These are phyloP conservation scores for Deinandra increscens DNA, from an alignment of 129 eudicot species.

Conservation along the genomic window DNA sequence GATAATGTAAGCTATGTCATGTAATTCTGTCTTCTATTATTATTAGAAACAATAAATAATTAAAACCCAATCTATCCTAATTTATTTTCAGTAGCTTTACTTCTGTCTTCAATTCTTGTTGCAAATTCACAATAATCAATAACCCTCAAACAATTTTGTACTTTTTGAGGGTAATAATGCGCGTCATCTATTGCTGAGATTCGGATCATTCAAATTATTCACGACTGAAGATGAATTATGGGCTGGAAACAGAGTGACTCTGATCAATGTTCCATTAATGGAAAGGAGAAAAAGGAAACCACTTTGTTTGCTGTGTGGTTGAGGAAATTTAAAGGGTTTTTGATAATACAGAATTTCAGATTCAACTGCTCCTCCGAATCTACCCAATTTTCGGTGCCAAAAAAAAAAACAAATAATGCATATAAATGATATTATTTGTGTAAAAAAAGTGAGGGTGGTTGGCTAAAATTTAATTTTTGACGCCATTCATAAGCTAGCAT, in stretches of 20 bases:
- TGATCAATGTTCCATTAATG: slow-evolving; percentile 17
- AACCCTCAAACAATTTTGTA: neutral
- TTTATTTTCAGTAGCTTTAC: too few species aligned
- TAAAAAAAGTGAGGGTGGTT: slow-evolving; percentile 29
- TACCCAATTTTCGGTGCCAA: slow-evolving; percentile 8
- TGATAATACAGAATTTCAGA: neutral
- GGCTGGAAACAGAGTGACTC: slow-evolving; percentile 5
- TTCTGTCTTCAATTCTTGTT: neutral
- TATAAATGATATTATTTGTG: slow-evolving; percentile 6
- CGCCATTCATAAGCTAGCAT: slow-evolving; percentile 31
- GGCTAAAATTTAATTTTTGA: slow-evolving; percentile 17
- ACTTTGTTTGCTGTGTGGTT: slow-evolving; percentile 15
- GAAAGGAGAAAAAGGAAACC: slow-evolving; percentile 16
- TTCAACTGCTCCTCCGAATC: slow-evolving; percentile 10
- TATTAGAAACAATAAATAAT: too few species aligned
- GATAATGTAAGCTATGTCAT: too few species aligned
- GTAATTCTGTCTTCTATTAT: too few species aligned
- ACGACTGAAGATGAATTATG: slow-evolving; percentile 6
- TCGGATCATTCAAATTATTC: neutral
- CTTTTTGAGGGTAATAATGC: too few species aligned
- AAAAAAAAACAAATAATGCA: slow-evolving; percentile 27
- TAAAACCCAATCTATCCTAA: too few species aligned
- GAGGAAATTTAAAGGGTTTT: slow-evolving; percentile 11
- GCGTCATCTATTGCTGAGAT: too few species aligned
- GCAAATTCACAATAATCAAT: slow-evolving; percentile 1